These are phyloP conservation scores for Podospora pseudocomata DNA, from an alignment of 495 filamentous ascomycete species.

Conservation along the genomic window DNA sequence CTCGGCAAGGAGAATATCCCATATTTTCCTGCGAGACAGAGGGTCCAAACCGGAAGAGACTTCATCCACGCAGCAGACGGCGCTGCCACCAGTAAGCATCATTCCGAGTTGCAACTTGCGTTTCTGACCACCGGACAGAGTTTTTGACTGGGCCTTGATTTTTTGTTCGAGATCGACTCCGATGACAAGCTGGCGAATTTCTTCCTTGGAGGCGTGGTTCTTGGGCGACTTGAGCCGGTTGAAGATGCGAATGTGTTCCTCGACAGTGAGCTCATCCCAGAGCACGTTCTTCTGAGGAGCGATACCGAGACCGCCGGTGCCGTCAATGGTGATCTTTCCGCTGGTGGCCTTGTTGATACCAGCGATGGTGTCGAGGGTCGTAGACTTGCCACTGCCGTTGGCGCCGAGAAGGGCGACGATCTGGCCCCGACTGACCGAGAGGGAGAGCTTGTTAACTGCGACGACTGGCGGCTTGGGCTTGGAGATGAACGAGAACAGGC, in stretches of 20 bases:
- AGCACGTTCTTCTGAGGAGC: slow-evolving; percentile 88
- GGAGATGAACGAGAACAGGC: slow-evolving; percentile 53
- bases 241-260: slow-evolving; percentile 76
- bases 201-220: slow-evolving; percentile 48
- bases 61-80: slow-evolving; percentile 85
- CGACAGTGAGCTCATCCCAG: slow-evolving; percentile 78
- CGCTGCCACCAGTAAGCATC: slow-evolving; percentile 84
- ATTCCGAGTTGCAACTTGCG: slow-evolving; percentile 88
- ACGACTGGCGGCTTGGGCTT: slow-evolving; percentile 59
- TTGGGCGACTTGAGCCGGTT: slow-evolving; percentile 66
- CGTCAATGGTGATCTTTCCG: slow-evolving; percentile 68
- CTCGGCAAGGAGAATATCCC: slow-evolving; percentile 82
- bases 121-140: slow-evolving; percentile 83
- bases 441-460: slow-evolving; percentile 65
- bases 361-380: slow-evolving; percentile 80
- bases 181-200: slow-evolving; percentile 56
- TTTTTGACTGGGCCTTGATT: slow-evolving; percentile 58
- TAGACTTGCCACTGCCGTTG: slow-evolving; percentile 84
- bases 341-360: slow-evolving; percentile 67
- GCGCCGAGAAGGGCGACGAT: slow-evolving; percentile 80
- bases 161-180: slow-evolving; percentile 71
- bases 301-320: slow-evolving; percentile 73
- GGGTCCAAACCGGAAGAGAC: slow-evolving; percentile 81
- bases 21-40: slow-evolving; percentile 75
- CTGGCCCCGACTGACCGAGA: slow-evolving; percentile 66